A percentile compares a stretch with the other conserved stretches of the same genome.
These are phyloP conservation scores for Talaromyces sp. DNA, from an alignment of 2,329 filamentous ascomycete genomes.

Conservation along the genomic window DNA sequence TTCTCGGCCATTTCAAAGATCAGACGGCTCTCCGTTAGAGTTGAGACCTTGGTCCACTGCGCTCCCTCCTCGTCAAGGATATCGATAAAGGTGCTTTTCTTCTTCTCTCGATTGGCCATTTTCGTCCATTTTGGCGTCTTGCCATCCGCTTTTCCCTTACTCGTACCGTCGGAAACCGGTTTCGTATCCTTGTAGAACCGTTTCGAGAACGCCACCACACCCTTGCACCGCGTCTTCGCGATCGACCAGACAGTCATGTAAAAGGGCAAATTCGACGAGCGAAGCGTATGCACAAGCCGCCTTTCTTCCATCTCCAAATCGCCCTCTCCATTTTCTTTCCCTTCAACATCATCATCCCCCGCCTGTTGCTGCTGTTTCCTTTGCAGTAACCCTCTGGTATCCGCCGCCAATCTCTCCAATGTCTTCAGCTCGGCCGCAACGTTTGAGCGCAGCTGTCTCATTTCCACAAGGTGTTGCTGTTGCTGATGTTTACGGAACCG, in stretches of 20 bases:
- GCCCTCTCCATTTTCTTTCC: conserved; percentile 18
- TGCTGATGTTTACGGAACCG: conserved; percentile 38
- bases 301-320: conserved; percentile 16
- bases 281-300: conserved; percentile 49
- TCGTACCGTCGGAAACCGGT: not conserved
- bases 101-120: conserved; percentile 33
- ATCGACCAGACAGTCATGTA: conserved; percentile 58
- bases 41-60: conserved; percentile 65
- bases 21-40: conserved; percentile 57
- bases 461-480: conserved; percentile 34
- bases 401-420: conserved; percentile 37
- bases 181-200: conserved; percentile 44
- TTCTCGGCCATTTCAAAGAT: conserved; percentile 64
- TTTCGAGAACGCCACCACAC: conserved; percentile 54
- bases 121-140: conserved; percentile 13
- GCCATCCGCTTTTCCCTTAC: conserved; percentile 2
- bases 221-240: conserved; percentile 49
- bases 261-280: conserved; percentile 62
- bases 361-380: not conserved
- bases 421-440: conserved; percentile 44
- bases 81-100: conserved; percentile 55
- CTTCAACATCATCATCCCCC: not conserved
- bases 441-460: conserved; percentile 44
- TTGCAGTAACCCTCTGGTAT: conserved; percentile 14
- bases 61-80: conserved; percentile 57